phyloP scores from a whole-genome alignment of 805 yeast species.

The Tetrapisispora fleetii region DNA sequence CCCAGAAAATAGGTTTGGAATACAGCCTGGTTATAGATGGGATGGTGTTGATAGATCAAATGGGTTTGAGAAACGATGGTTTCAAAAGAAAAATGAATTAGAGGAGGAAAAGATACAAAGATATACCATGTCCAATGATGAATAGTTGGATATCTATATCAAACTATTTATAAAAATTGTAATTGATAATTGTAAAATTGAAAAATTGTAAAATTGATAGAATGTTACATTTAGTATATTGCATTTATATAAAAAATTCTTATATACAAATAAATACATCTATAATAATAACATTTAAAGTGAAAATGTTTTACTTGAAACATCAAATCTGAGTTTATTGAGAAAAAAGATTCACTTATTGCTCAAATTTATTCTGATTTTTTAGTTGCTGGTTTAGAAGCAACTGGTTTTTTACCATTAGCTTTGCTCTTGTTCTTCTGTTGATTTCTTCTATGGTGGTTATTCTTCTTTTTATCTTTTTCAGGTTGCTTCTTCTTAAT shows the following conservation, averaged over 20 bases:
- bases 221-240: too few species aligned
- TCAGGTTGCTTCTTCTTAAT: background rate
- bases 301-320: background rate
- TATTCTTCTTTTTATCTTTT: background rate
- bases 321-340: too few species aligned
- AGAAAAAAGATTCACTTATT: too few species aligned
- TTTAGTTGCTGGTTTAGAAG: background rate
- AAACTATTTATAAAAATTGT: too few species aligned
- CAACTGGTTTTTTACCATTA: background rate
- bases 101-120: conserved; percentile 25
- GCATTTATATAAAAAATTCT: background rate
- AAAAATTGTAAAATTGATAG: too few species aligned
- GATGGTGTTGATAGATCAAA: conserved; percentile 86
- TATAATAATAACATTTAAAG: background rate
- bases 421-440: background rate
- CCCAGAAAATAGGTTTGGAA: conserved; percentile 64
- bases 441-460: background rate
- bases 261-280: background rate
- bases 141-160: conserved; percentile 6
- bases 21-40: conserved; percentile 79
- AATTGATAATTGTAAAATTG: background rate
- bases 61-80: conserved; percentile 67
- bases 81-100: conserved; percentile 34
- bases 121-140: conserved; percentile 34
- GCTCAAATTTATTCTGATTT: background rate